Evolutionary conservation across 768 basidiomycete species (phyloP).

Genomic region (Trametes sanguinea): DNA sequence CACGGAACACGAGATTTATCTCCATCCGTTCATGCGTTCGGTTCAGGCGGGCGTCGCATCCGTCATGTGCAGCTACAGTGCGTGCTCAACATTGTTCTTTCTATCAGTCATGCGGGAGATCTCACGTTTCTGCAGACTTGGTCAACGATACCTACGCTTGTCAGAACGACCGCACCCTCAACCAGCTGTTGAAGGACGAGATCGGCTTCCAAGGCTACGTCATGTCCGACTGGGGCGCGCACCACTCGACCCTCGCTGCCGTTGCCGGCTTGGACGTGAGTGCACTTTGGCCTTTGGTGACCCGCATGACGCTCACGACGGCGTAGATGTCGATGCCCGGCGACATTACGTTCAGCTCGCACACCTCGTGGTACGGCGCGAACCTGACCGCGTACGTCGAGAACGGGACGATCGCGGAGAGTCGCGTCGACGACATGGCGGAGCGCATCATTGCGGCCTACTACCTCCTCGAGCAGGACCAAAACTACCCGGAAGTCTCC

Average conservation of each 20-base stretch:
- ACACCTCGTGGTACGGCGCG: constrained; percentile 60
- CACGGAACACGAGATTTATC: constrained; percentile 76
- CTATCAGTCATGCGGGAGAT: not conserved
- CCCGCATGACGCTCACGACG: not conserved
- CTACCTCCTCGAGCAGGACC: constrained; percentile 69
- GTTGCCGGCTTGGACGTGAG: constrained; percentile 66
- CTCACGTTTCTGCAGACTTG: constrained; percentile 44
- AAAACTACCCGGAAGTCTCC: constrained; percentile 62
- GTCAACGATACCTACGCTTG: constrained; percentile 75
- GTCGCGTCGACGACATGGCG: constrained; percentile 79
- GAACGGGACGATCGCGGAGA: constrained; percentile 68
- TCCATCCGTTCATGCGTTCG: constrained; percentile 67
- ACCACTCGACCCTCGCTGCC: constrained; percentile 60
- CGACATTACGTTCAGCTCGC: constrained; percentile 51
- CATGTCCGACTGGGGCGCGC: constrained; percentile 76
- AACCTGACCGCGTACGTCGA: constrained; percentile 69
- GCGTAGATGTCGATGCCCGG: constrained; percentile 74
- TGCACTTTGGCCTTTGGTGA: not conserved
- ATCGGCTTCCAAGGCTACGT: constrained; percentile 78
- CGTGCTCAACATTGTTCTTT: constrained; percentile 25
- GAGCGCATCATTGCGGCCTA: constrained; percentile 74
- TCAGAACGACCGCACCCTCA: constrained; percentile 69
- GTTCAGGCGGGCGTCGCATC: constrained; percentile 74
- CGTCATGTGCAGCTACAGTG: constrained; percentile 79
- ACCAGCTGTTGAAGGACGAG: constrained; percentile 75